Conservation (phyloP, 106 monocot species). For the Dendrobium officinale region DNA sequence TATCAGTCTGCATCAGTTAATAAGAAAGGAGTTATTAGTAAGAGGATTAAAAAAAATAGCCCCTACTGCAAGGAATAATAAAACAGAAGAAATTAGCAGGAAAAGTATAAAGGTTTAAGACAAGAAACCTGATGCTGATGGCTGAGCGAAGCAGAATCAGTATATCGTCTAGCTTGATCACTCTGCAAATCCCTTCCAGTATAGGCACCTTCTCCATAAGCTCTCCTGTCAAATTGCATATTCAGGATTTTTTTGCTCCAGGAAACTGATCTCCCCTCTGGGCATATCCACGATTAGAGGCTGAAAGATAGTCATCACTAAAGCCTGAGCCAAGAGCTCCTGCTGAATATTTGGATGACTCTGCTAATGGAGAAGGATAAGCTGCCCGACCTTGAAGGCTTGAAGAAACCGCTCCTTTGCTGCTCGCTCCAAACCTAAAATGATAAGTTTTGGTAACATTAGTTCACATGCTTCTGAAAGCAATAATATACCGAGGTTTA, state of each 20-base stretch:
- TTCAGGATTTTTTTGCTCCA: constrained; percentile 31
- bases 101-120: not conserved
- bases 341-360: constrained; percentile 59
- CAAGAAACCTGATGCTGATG: constrained; percentile 49
- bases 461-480: not conserved
- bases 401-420: constrained; percentile 45
- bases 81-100: not conserved
- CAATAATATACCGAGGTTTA: not conserved
- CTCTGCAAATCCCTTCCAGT: constrained; percentile 52
- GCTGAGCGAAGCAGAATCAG: constrained; percentile 41
- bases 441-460: not conserved
- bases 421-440: constrained; percentile 38
- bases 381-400: constrained; percentile 29
- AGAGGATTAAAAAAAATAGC: not conserved
- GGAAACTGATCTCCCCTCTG: constrained; percentile 64
- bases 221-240: constrained; percentile 62
- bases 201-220: constrained; percentile 54
- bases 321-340: constrained; percentile 49
- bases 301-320: constrained; percentile 58
- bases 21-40: constrained; percentile 4
- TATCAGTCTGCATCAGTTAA: constrained; percentile 28
- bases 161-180: constrained; percentile 58
- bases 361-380: constrained; percentile 43
- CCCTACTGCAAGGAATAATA: not conserved
- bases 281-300: constrained; percentile 38